These are phyloP conservation scores for Chalaropsis thielavioides DNA, from an alignment of 2,329 filamentous ascomycete genomes.

Conservation along the genomic window DNA sequence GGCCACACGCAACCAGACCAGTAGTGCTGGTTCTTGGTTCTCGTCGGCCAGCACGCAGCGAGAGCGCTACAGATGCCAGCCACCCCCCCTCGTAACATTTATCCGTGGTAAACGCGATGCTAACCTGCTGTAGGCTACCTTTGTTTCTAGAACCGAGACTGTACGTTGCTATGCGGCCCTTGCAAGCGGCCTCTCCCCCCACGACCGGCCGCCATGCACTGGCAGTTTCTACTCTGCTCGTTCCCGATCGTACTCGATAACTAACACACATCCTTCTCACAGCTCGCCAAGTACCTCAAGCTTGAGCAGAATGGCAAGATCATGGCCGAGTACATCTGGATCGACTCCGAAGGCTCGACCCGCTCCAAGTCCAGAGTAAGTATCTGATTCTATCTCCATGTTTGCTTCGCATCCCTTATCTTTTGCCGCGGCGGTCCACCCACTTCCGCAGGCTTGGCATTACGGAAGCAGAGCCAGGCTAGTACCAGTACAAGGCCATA, in stretches of 20 bases:
- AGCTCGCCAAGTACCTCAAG: constrained; percentile 85
- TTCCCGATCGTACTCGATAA: background rate
- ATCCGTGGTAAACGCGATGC: constrained; percentile 1
- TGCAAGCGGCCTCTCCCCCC: too few relatives aligned
- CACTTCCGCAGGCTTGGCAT: constrained; percentile 14
- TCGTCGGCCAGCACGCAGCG: too few relatives aligned
- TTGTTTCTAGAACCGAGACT: constrained; percentile 15
- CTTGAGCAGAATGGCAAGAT: constrained; percentile 79
- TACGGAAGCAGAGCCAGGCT: constrained; percentile 10
- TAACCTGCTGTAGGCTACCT: constrained; percentile 13
- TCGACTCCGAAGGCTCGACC: constrained; percentile 67
- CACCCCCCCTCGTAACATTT: too few relatives aligned
- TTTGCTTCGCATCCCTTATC: constrained; percentile 17
- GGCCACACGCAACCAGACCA: background rate
- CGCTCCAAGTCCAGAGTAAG: constrained; percentile 95
- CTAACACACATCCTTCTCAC: constrained; percentile 20
- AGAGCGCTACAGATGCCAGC: too few relatives aligned
- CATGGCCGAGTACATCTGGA: constrained; percentile 96
- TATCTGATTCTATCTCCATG: constrained; percentile 21
- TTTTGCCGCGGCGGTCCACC: constrained; percentile 15
- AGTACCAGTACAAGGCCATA: background rate
- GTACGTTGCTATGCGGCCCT: constrained; percentile 6
- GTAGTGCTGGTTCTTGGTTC: too few relatives aligned
- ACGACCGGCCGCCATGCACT: too few relatives aligned
- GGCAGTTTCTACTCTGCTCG: background rate